Evolutionary conservation across 768 basidiomycete species (phyloP), one percentile per base, ranked within the genome.

Genomic region (Mycena epipterygia): DNA sequence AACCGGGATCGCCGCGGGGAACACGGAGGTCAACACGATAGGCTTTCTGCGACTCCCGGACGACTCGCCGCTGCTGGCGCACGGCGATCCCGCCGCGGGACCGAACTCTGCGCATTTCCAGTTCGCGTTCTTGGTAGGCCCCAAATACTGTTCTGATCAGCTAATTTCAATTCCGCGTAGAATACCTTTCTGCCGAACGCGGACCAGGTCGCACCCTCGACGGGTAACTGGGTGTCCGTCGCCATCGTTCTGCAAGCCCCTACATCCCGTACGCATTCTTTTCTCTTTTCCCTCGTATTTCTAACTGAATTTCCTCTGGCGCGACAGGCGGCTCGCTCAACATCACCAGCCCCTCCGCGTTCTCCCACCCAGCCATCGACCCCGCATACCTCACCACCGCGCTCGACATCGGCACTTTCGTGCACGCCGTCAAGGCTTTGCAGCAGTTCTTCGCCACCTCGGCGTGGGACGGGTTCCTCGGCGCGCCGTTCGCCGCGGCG

Each of bases 11-110:
- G 67, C 67, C 6, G 68, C 62, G 7, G 55, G 55, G 16, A 42
- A 12, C 19, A 19, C 68, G n/a, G 19, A 64, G 5, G 53, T 70
- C 33, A 70, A 70, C 48, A 64, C 68, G 16, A 70, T 70, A 25
- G 61, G n/a, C 1, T 64, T 64, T 42, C 44, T 64, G 27, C 68
- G 68, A 3, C 42, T 68, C 7, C 68, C 62, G 25, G 46, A 39
- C 4, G 12, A 32, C 32, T 56, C 68, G 8, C 13, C 61, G 4
- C 13, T 70, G 19, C 29, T 70, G 33, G 48, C 44, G 6, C 21
- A 52, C 30, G 35, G 35, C 17, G 62, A 70, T 41, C 68, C 68
- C 29, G 51, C 68, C 25, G 68, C 68, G 2, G 68, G 68, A 0
- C 53, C 68, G 19, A 33, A 46, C 21, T 57, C 68, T 5, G 41